phyloP scores from a whole-genome alignment of 108 stramenopile genomes.

The Conticribra weissflogii region DNA sequence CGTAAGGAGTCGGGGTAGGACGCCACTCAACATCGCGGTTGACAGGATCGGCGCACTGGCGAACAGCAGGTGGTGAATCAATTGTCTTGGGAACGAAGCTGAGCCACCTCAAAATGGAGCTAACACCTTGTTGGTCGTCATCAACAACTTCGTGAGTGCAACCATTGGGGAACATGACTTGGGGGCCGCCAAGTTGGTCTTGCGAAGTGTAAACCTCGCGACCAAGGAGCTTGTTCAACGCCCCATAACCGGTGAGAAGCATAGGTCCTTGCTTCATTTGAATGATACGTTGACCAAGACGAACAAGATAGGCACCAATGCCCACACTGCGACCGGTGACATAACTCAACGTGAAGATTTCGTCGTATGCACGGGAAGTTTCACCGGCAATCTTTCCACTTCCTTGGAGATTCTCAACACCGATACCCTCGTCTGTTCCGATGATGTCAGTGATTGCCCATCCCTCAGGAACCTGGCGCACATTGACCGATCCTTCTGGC shows the following conservation, averaged over 20 bases:
- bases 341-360: conserved; percentile 96
- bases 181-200: conserved; percentile 98
- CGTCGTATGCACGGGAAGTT: conserved; percentile 95
- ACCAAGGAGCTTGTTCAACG: conserved; percentile 97
- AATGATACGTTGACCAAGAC: conserved; percentile 93
- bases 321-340: conserved; percentile 96
- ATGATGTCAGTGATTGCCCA: conserved; percentile 95
- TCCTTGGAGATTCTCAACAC: conserved; percentile 97
- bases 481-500: conserved; percentile 88
- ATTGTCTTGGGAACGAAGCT: conserved; percentile 94
- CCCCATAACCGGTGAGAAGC: conserved; percentile 94
- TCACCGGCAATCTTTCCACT: conserved; percentile 99
- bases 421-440: conserved; percentile 94
- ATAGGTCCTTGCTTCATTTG: conserved; percentile 94
- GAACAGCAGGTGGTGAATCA: conserved; percentile 69
- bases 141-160: conserved; percentile 92
- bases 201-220: conserved; percentile 97
- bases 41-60: conserved; percentile 85
- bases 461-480: conserved; percentile 82
- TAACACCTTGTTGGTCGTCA: conserved; percentile 93
- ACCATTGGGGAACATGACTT: conserved; percentile 98
- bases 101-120: conserved; percentile 91
- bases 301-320: conserved; percentile 94
- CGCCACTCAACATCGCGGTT: conserved; percentile 86
- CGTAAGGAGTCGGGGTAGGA: conserved; percentile 95